Base-by-base conservation (phyloP, 495 filamentous ascomycete species). In the Trichoderma orchidacearum region DNA sequence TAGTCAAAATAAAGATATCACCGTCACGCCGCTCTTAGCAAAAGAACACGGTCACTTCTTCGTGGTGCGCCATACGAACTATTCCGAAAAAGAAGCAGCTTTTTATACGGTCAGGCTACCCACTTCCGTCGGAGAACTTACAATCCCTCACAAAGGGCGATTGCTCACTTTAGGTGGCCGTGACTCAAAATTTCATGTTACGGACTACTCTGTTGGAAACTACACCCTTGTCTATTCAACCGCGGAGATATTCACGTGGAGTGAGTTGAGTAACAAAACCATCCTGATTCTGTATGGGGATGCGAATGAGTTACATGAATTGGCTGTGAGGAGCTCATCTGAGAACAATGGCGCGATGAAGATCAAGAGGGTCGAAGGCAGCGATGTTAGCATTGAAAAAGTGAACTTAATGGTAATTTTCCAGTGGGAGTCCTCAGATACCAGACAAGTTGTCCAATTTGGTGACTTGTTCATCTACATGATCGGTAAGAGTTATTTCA, bases 11-110 rank as follows among this genome's bases (percentile, higher is more conserved):
- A 66, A 70, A 28, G 79, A 72, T 15, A 66, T 88, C 48, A 74
- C 76, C 12, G 74, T 84, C 15, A 89, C 85, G 0, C 78, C 77
- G 17, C 61, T 89, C 30, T 63, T 79, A 15, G 68, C 60, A 18
- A 68, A 69, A 31, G 56, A 59, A 38, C 64, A 65, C 11, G 72
- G 67, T 48, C 80, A 78, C 0, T 89, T 84, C 68, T 89, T 78
- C 63, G 69, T 89, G 4, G 68, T 86, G 48, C 72, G 85, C 56
- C 86, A 90, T 61, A 63, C 76, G 0, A 76, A 79, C 21, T 89
- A 85, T 61, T 75, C 75, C 17, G 18, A 7, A 25, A 77, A 72
- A 3, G 71, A 63, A 0, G 77, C 80, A 6, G 80, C 79, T 3
- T 65, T 70, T 3, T 53, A 53, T 21, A 53, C 51, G 11, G 28